Evolutionary conservation across 345 rosid species (phyloP).

Genomic region (Eutrema japonicum): DNA sequence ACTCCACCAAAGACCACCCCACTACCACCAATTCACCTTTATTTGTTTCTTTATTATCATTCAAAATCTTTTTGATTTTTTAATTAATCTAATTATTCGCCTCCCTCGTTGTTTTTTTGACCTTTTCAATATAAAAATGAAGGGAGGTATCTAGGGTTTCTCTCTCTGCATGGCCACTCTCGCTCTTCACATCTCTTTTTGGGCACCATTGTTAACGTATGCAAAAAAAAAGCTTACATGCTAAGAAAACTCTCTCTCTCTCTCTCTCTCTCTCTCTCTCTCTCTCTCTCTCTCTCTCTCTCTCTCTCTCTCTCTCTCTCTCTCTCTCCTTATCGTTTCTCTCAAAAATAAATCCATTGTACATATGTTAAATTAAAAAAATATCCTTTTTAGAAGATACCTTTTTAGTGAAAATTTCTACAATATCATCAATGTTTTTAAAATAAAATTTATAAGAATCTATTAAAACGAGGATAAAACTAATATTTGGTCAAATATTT

Average conservation of each 20-base stretch:
- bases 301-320: constrained; percentile 17
- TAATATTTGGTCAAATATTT: too few relatives aligned
- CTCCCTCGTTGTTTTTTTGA: constrained; percentile 33
- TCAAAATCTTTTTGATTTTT: constrained; percentile 30
- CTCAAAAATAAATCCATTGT: constrained; percentile 8
- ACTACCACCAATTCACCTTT: constrained; percentile 47
- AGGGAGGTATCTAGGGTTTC: constrained; percentile 42
- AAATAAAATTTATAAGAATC: too few relatives aligned
- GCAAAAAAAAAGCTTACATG: constrained; percentile 40
- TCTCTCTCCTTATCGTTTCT: constrained; percentile 34
- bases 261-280: constrained; percentile 26
- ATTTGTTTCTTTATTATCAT: constrained; percentile 31
- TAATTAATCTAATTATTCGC: constrained; percentile 31
- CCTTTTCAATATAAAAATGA: constrained; percentile 33
- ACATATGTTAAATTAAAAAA: background rate
- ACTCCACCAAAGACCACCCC: constrained; percentile 51
- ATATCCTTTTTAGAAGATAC: background rate
- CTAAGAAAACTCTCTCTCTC: constrained; percentile 40
- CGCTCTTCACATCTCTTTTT: constrained; percentile 40
- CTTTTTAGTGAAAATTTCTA: too few relatives aligned
- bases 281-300: constrained; percentile 17
- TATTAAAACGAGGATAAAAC: too few relatives aligned
- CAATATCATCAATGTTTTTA: too few relatives aligned
- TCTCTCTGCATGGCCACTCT: constrained; percentile 49
- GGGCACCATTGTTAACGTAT: constrained; percentile 32